A percentile compares a stretch with the other conserved stretches of the same genome.
Conservation (phyloP, 1,284 basidiomycete genomes). For the Ganoderma meredithae region DNA sequence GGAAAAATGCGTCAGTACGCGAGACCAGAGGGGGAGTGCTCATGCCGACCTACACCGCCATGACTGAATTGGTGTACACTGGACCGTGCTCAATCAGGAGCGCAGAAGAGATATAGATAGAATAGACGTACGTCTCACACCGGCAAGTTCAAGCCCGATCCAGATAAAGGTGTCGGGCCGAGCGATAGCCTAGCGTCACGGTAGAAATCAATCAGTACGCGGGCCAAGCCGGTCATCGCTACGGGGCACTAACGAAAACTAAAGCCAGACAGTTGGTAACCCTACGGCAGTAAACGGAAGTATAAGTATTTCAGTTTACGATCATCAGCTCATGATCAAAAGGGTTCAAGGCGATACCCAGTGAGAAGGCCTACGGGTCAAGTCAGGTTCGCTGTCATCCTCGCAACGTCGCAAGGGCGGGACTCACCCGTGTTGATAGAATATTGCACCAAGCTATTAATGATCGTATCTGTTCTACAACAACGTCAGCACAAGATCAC, state of each 20-base stretch:
- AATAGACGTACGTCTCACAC: background rate
- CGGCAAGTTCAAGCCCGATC: slow-evolving; percentile 10
- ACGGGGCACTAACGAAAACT: slow-evolving; percentile 8
- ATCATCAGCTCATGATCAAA: no score
- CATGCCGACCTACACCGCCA: slow-evolving; percentile 4
- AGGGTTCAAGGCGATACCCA: background rate
- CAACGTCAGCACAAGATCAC: no score
- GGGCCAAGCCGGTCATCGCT: no score
- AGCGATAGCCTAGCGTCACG: slow-evolving; percentile 8
- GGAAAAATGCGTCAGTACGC: background rate
- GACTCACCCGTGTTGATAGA: slow-evolving; percentile 18
- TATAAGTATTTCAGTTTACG: background rate
- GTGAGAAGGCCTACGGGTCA: slow-evolving; percentile 11
- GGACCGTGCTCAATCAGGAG: background rate
- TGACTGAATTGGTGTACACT: slow-evolving; percentile 15
- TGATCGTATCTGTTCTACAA: slow-evolving; percentile 13
- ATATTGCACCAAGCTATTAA: slow-evolving; percentile 15
- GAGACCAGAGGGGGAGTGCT: background rate
- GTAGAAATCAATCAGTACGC: background rate
- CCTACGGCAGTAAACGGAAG: background rate
- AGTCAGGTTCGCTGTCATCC: background rate
- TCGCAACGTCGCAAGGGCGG: background rate
- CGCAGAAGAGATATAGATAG: no score
- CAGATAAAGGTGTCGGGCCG: slow-evolving; percentile 11
- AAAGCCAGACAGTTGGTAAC: slow-evolving; percentile 4